These are phyloP conservation scores for Rhizopogon rudus DNA, from an alignment of 768 basidiomycete genomes.

Conservation along the genomic window DNA sequence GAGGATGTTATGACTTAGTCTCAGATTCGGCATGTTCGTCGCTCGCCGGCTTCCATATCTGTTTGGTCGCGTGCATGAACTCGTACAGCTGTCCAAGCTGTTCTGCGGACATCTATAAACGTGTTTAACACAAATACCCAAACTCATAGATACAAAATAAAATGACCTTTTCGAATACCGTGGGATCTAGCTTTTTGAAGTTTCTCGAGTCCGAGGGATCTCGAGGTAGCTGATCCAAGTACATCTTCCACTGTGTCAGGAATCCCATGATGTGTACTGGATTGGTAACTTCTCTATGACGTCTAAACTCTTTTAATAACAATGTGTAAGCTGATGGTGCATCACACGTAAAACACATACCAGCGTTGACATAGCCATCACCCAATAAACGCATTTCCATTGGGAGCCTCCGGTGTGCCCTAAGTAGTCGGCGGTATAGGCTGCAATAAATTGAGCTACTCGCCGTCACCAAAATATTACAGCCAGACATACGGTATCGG, in stretches of 20 bases:
- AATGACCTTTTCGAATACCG: conserved; percentile 69
- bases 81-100: conserved; percentile 94
- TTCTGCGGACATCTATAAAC: conserved; percentile 73
- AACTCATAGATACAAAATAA: background rate
- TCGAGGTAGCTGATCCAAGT: conserved; percentile 68
- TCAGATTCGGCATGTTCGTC: conserved; percentile 7
- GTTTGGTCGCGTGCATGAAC: conserved; percentile 87
- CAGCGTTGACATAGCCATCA: conserved; percentile 80
- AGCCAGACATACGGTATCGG: conserved; percentile 64
- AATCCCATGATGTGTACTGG: conserved; percentile 93
- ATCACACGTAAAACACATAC: conserved; percentile 27
- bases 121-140: background rate
- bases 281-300: conserved; percentile 76
- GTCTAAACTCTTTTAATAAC: conserved; percentile 68
- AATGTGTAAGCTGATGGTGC: background rate
- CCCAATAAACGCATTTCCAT: conserved; percentile 80
- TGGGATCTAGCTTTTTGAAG: conserved; percentile 68
- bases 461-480: background rate
- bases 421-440: conserved; percentile 74
- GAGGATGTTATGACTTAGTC: background rate
- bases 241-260: conserved; percentile 91
- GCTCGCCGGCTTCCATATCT: conserved; percentile 69
- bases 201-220: conserved; percentile 33
- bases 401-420: conserved; percentile 73
- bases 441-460: conserved; percentile 31